These are phyloP conservation scores for Insectozyma bohioensis DNA, from an alignment of 1,139 yeast genomes.

Conservation along the genomic window DNA sequence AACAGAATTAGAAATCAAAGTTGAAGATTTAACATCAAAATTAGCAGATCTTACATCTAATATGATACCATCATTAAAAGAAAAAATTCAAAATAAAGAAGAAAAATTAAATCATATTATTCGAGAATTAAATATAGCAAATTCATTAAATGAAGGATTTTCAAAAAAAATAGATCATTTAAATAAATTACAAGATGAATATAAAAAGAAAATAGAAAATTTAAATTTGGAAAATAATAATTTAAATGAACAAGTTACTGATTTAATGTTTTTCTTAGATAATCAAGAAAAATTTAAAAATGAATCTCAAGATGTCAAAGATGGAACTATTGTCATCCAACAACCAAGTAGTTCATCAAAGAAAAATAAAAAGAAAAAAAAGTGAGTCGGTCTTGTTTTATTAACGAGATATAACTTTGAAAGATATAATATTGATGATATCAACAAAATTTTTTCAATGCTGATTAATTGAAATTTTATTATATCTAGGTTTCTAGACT, in stretches of 20 bases:
- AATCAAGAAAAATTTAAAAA: constrained; percentile 69
- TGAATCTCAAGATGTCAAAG: constrained; percentile 67
- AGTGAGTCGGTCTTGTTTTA: not conserved
- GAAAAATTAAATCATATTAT: constrained; percentile 30
- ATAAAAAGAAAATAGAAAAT: constrained; percentile 22
- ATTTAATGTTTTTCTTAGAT: constrained; percentile 79
- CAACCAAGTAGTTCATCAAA: constrained; percentile 19
- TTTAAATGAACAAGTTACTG: constrained; percentile 69
- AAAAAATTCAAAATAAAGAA: constrained; percentile 31
- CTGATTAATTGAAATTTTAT: too few relatives aligned
- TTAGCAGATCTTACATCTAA: constrained; percentile 24
- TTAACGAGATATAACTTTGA: not conserved
- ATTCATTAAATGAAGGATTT: constrained; percentile 54
- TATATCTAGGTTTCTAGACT: too few relatives aligned
- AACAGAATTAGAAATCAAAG: constrained; percentile 34
- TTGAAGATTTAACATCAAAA: constrained; percentile 29
- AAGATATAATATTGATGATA: constrained; percentile 1
- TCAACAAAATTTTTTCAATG: too few relatives aligned
- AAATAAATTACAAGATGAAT: constrained; percentile 32
- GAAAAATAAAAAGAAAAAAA: constrained; percentile 18
- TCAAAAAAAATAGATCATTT: constrained; percentile 56
- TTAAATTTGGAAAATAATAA: constrained; percentile 45
- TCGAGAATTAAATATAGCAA: constrained; percentile 31
- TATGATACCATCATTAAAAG: constrained; percentile 34
- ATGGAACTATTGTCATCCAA: constrained; percentile 61